Evolutionary conservation across 1,139 yeast genomes (phyloP), one percentile per base, ranked within the genome.

Genomic region (Pneumocystis carinii): DNA sequence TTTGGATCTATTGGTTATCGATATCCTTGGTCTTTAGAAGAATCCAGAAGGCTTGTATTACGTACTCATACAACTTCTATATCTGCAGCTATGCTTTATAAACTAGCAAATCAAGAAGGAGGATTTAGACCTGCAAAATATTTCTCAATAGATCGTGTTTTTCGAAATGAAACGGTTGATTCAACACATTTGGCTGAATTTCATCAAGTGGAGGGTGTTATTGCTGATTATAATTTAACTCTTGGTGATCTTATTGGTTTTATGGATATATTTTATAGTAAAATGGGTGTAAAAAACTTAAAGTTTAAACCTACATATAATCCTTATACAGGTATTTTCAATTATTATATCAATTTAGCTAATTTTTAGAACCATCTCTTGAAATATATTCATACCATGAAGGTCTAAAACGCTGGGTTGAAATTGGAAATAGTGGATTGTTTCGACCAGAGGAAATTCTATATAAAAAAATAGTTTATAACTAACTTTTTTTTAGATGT

Each of bases 141-240:
- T 73, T 94, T 94, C 79, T 88, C 96, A 63, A 94, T 94, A 71
- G 99, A 94, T 77, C 84, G 97, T 74, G 99, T 94, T 67, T 94
- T 94, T 87, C 88, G 99, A 79, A 94, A 94, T 75, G 99, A 94
- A 79, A 97, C 99, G 29, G 98, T 94, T 64, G 99, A 94, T 75
- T 98, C 97, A 63, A 94, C 99, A n/a, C 99, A 94, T 77, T 83
- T 94, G 77, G 98, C 98, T 36, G 99, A 94, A 78, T 94, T 94
- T 81, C 97, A 92, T 77, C 99, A 94, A 79, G 95, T 94, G 67
- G 99, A 94, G 78, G 99, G 99, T 78, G 98, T 94, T 64, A 81
- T 94, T 75, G 98, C 97, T 53, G 98, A 95, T 73, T 90, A 89
- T 77, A 87, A 90, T 75, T 79, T 92, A 71, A 90, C 98, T 27